Conservation (phyloP, 441 rosid species). For the Gossypium davidsonii region DNA sequence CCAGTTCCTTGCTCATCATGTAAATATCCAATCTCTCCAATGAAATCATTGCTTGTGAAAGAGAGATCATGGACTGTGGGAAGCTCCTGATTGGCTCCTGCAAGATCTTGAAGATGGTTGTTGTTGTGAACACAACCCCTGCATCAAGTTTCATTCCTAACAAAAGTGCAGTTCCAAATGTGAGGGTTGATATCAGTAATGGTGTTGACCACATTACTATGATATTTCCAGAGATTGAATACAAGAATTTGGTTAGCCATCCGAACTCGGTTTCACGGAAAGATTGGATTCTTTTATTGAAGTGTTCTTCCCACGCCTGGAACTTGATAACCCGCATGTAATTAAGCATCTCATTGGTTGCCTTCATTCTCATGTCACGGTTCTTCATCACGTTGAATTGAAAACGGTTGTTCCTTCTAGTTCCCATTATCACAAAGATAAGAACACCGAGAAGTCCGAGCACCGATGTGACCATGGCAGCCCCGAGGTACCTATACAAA, state of each 20-base stretch:
- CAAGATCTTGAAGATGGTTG: constrained; percentile 75
- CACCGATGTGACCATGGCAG: constrained; percentile 48
- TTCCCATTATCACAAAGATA: constrained; percentile 46
- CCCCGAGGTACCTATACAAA: constrained; percentile 55
- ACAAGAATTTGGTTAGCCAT: constrained; percentile 84
- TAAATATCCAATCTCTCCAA: constrained; percentile 63
- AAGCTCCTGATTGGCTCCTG: constrained; percentile 86
- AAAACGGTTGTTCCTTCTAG: constrained; percentile 60
- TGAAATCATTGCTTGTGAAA: constrained; percentile 91
- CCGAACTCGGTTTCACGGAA: constrained; percentile 63
- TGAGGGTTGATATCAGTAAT: constrained; percentile 57
- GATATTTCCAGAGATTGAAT: constrained; percentile 65
- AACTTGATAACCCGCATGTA: constrained; percentile 91
- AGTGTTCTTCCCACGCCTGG: constrained; percentile 94
- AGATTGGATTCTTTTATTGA: constrained; percentile 59
- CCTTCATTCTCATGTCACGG: constrained; percentile 87
- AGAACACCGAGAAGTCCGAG: constrained; percentile 49
- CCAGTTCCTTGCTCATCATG: constrained; percentile 76
- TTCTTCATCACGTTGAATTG: constrained; percentile 59
- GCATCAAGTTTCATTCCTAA: constrained; percentile 75
- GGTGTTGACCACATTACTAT: constrained; percentile 84
- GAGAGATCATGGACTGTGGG: constrained; percentile 89
- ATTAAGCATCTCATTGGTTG: constrained; percentile 87
- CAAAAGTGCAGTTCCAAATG: constrained; percentile 64
- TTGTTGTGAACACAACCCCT: constrained; percentile 78